phyloP scores from a whole-genome alignment of 164 flowering plant species.

The Chimonanthus salicifolius region DNA sequence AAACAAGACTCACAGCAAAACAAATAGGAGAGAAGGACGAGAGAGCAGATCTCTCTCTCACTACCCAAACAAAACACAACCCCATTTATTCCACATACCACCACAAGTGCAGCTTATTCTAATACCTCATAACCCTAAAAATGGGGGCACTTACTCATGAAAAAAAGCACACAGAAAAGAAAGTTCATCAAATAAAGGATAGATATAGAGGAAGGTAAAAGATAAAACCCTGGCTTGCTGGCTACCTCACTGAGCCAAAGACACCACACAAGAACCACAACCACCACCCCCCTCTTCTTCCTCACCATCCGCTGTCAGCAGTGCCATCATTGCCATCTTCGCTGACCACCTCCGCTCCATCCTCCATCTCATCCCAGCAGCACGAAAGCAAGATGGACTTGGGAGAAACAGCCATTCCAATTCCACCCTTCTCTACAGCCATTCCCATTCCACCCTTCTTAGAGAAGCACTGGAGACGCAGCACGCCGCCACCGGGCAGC shows the following conservation, averaged over 20 bases:
- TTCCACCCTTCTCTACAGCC: background rate
- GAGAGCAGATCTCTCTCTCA: no score
- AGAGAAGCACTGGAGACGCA: slow-evolving; percentile 35
- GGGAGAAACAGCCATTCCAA: slow-evolving; percentile 12
- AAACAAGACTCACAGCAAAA: background rate
- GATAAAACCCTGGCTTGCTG: background rate
- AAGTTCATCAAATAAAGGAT: background rate
- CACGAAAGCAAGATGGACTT: slow-evolving; percentile 12
- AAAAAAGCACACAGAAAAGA: background rate
- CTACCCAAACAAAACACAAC: no score
- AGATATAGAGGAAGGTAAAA: background rate
- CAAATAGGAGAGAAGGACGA: no score
- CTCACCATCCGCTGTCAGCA: background rate
- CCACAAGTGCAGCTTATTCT: no score
- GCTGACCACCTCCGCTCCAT: background rate
- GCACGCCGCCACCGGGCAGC: slow-evolving; percentile 34
- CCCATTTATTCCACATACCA: no score
- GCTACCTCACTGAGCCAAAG: slow-evolving; percentile 1
- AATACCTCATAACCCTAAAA: no score
- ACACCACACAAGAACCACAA: background rate
- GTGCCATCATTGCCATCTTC: background rate
- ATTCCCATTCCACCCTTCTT: background rate
- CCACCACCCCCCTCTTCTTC: background rate
- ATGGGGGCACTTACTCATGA: background rate
- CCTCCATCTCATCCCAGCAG: slow-evolving; percentile 28